These are phyloP conservation scores for Tricholoma flavovirens DNA, from an alignment of 768 basidiomycete genomes.

Conservation along the genomic window DNA sequence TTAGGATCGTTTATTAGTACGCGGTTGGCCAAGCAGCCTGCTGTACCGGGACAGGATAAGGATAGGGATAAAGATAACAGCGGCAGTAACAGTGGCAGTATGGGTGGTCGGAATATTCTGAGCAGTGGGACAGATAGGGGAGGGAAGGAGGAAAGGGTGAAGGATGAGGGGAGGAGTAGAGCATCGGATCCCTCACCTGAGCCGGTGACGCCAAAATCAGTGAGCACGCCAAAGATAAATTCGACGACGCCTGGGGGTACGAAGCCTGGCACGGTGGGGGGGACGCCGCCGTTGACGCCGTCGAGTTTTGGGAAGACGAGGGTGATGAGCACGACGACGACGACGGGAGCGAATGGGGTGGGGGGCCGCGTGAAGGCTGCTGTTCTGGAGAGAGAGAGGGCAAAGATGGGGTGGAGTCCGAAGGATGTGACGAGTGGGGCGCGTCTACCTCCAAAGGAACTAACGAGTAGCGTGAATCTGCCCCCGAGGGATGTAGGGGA, in stretches of 20 bases:
- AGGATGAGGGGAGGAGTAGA: constrained; percentile 3
- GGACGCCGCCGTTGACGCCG: constrained; percentile 7
- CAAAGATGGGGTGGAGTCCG: not conserved
- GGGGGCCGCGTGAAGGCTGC: not conserved
- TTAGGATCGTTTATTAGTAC: constrained; percentile 17
- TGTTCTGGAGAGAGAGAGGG: not conserved
- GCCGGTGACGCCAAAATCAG: constrained; percentile 10
- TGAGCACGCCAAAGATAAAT: constrained; percentile 7
- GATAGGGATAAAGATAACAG: not conserved
- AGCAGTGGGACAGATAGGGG: not conserved
- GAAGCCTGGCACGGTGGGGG: constrained; percentile 1
- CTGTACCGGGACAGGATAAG: not conserved
- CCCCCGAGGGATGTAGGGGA: not conserved
- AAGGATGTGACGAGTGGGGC: not conserved
- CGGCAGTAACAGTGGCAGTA: not conserved
- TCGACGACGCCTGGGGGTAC: constrained; percentile 7
- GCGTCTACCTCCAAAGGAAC: not conserved
- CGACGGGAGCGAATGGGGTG: not conserved
- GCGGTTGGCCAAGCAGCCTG: constrained; percentile 11
- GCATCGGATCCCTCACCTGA: not conserved
- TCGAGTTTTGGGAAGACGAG: constrained; percentile 8
- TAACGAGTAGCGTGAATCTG: not conserved
- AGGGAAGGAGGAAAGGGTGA: constrained; percentile 5
- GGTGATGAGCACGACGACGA: constrained; percentile 1
- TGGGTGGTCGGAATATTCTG: not conserved